Conservation (phyloP, 129 eudicot species). For the Flaveria trinervia region DNA sequence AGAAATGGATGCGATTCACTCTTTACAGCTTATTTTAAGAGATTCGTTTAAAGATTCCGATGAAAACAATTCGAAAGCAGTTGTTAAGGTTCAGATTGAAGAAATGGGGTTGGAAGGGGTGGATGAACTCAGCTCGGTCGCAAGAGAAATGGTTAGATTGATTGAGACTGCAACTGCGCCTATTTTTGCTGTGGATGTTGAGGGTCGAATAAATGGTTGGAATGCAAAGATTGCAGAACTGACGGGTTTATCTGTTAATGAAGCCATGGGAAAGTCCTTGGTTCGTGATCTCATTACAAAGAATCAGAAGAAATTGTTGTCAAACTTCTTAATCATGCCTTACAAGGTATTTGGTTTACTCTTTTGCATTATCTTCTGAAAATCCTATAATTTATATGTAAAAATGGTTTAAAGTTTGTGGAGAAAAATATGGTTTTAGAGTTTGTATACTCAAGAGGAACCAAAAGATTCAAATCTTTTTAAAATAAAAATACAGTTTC, state of each 20-base stretch:
- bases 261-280: slow-evolving; percentile 93
- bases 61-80: slow-evolving; percentile 59
- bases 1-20: slow-evolving; percentile 96
- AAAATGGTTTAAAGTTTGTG: slow-evolving; percentile 8
- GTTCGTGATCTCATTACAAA: slow-evolving; percentile 69
- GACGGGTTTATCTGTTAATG: slow-evolving; percentile 77
- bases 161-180: slow-evolving; percentile 99
- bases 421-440: slow-evolving; percentile 11
- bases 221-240: slow-evolving; percentile 87
- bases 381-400: background rate
- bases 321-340: slow-evolving; percentile 70
- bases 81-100: slow-evolving; percentile 49
- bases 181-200: slow-evolving; percentile 84
- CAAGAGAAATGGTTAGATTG: slow-evolving; percentile 90
- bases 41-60: slow-evolving; percentile 71
- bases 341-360: slow-evolving; percentile 61
- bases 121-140: slow-evolving; percentile 81
- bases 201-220: slow-evolving; percentile 92
- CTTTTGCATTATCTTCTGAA: slow-evolving; percentile 16
- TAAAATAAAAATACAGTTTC: background rate
- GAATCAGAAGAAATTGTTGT: slow-evolving; percentile 74
- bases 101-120: slow-evolving; percentile 68
- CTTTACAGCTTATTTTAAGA: slow-evolving; percentile 83
- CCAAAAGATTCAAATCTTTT: background rate
- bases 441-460: slow-evolving; percentile 1